Evolutionary conservation across 441 rosid genomes (phyloP).

Genomic region (Melastoma candidum): DNA sequence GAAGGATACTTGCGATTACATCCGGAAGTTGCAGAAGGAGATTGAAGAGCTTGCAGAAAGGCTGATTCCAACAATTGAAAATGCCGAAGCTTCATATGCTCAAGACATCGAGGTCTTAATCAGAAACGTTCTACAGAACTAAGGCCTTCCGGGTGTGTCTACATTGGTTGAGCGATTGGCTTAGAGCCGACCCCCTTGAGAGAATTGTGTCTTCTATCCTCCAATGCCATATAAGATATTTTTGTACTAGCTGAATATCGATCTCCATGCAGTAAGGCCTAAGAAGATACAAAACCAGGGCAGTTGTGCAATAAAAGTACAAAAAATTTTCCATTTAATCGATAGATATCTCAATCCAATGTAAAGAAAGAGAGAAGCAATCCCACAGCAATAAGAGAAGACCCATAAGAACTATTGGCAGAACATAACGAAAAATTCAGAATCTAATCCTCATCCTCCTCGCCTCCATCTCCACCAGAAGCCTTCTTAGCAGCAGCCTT

Average conservation of each 20-base stretch:
- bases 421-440: background rate
- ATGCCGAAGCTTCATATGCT: constrained; percentile 16
- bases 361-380: too few species aligned
- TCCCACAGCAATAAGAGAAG: background rate
- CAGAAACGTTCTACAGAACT: constrained; percentile 14
- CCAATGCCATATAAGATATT: background rate
- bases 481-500: constrained; percentile 37
- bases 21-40: constrained; percentile 36
- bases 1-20: constrained; percentile 35
- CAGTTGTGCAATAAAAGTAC: background rate
- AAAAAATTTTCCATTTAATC: too few species aligned
- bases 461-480: constrained; percentile 34
- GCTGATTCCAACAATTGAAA: constrained; percentile 25
- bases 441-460: constrained; percentile 28
- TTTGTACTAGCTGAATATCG: background rate
- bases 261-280: background rate
- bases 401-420: background rate
- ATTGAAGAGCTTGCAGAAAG: constrained; percentile 36
- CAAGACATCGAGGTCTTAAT: constrained; percentile 22
- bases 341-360: background rate
- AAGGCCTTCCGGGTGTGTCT: background rate
- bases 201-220: background rate
- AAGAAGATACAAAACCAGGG: background rate
- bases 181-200: constrained; percentile 4
- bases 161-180: background rate